Conservation (phyloP, 768 basidiomycete species). For the Chalciporus chontae region DNA sequence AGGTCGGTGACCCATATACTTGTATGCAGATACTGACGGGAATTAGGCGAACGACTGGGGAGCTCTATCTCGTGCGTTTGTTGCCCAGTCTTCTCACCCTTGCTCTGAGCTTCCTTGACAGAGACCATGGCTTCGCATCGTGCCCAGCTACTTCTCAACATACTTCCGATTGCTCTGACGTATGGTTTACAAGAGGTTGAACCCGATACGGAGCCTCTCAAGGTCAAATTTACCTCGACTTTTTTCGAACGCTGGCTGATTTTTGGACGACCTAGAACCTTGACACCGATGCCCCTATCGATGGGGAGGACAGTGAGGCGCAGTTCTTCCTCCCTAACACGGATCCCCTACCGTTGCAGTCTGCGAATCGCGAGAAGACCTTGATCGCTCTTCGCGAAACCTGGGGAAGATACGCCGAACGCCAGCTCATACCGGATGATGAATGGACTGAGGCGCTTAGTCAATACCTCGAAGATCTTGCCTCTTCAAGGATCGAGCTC, state of each 20-base stretch:
- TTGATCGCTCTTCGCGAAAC: conserved; percentile 16
- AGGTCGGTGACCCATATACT: conserved; percentile 34
- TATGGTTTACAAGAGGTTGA: conserved; percentile 47
- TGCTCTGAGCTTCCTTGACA: conserved; percentile 11
- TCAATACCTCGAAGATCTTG: conserved; percentile 37
- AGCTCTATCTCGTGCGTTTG: conserved; percentile 50
- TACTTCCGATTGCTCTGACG: conserved; percentile 46
- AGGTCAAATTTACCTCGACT: conserved; percentile 33
- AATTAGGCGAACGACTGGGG: conserved; percentile 61
- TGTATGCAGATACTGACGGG: neutral
- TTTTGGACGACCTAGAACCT: conserved; percentile 39
- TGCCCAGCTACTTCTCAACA: conserved; percentile 35
- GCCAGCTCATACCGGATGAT: conserved; percentile 37
- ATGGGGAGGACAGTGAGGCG: conserved; percentile 32
- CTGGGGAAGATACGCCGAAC: conserved; percentile 32
- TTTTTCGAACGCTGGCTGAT: neutral
- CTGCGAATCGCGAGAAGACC: conserved; percentile 7
- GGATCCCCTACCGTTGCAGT: conserved; percentile 11
- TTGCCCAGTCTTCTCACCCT: neutral
- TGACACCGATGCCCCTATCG: conserved; percentile 46
- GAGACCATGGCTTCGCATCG: conserved; percentile 48
- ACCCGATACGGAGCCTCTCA: conserved; percentile 45
- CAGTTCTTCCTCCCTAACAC: conserved; percentile 31
- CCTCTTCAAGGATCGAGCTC: conserved; percentile 41
- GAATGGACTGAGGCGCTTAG: conserved; percentile 43